These are phyloP conservation scores for Malus hybrid DNA, from an alignment of 331 rosid genomes.

Conservation along the genomic window DNA sequence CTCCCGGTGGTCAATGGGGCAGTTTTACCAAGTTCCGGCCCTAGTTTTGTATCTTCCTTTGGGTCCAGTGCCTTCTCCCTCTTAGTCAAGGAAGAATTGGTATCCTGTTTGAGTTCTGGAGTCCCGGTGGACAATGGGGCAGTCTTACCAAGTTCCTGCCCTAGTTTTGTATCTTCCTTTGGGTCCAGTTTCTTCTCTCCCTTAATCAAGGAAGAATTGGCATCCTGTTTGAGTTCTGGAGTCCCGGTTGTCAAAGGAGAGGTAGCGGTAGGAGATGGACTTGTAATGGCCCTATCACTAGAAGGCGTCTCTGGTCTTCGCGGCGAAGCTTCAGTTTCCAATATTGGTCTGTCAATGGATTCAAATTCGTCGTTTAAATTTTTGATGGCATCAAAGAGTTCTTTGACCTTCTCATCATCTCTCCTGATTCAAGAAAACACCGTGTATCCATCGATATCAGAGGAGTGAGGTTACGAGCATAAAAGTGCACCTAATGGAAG, in stretches of 20 bases:
- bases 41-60: neutral
- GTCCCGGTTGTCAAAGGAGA: conserved; percentile 2
- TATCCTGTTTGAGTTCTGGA: no score
- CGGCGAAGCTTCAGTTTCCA: conserved; percentile 44
- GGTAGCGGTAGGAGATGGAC: conserved; percentile 14
- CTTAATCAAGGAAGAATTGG: no score
- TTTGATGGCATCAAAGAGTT: conserved; percentile 45
- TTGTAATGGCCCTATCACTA: conserved; percentile 12
- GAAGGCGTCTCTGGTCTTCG: conserved; percentile 32
- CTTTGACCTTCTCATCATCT: conserved; percentile 48
- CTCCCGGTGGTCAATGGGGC: neutral
- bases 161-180: no score
- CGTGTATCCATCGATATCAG: neutral
- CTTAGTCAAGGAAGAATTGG: neutral
- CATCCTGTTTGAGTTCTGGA: no score
- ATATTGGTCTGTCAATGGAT: conserved; percentile 59
- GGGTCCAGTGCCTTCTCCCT: neutral
- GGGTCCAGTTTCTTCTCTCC: no score
- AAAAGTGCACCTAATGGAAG: neutral
- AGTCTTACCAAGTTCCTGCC: no score
- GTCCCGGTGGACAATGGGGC: no score
- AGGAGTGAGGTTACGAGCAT: neutral
- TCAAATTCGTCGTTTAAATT: conserved; percentile 58
- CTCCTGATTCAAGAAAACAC: conserved; percentile 48
- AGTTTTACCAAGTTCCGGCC: neutral